Evolutionary conservation across 2,329 filamentous ascomycete genomes (phyloP), one percentile per base, ranked within the genome.

Genomic region (Teratosphaeriaceae sp.): DNA sequence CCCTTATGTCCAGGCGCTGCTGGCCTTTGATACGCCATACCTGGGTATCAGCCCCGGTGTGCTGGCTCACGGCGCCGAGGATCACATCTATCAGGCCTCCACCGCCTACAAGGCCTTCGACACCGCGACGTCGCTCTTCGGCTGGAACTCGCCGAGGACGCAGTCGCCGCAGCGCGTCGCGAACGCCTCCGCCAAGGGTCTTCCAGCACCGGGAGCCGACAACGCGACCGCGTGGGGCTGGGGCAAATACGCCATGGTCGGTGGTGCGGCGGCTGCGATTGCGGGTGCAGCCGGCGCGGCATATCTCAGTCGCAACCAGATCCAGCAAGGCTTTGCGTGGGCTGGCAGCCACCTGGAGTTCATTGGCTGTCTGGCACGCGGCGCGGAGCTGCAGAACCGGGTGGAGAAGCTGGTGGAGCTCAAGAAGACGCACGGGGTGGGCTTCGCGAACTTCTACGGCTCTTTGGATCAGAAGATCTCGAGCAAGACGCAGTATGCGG

Each of bases 11-110:
- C 85, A 90, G 64, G 90, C 85, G 52, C 79, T 97, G 19, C 76
- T 97, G 37, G 87, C 89, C 39, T 95, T 96, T 62, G 90, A 97
- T 66, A 98, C 92, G 1, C 92, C 92, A 1, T 98, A 85, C 62
- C 75, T 92, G 1, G 85, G 85, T 44, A 88, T 89, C 51, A 79
- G 82, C 18, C 85, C 86, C 0, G 84, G 85, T 20, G 84, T 92
- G 1, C 82, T 92, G n/a, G 85, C 86, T 3, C 84, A 90, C 62
- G 81, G 83, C 46, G 89, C 90, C 5, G 88, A 97, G 70, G 82
- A 79, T 31, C 88, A 95, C 56, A 90, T 90, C 67, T 84, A 82
- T 47, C 82, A 80, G 31, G 84, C 83, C 6, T 75, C 78, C 4
- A 74, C 80, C 1, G 84, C 87, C 3, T 77, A 92, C 40, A 70